These are phyloP conservation scores for Dendrothele bispora DNA, from an alignment of 768 basidiomycete genomes.

Conservation along the genomic window DNA sequence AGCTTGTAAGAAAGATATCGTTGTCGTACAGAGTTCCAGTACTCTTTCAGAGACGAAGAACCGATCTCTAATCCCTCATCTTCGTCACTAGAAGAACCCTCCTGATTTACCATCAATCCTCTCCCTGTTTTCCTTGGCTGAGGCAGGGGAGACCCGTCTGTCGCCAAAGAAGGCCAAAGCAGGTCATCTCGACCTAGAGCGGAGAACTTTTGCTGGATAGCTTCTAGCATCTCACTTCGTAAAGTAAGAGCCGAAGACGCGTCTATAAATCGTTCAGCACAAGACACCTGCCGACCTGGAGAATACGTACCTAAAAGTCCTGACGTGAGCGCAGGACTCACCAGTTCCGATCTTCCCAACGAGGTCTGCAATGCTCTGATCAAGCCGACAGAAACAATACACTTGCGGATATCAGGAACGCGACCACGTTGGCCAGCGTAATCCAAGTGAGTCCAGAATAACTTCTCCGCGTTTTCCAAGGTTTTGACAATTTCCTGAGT, in stretches of 20 bases:
- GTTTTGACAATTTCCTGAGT: conserved; percentile 58
- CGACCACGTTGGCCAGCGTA: conserved; percentile 57
- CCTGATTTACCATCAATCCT: conserved; percentile 9
- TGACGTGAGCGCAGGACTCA: conserved; percentile 56
- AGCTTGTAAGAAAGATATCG: conserved; percentile 52
- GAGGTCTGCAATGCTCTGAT: conserved; percentile 79
- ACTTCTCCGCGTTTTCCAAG: conserved; percentile 65
- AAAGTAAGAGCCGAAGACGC: conserved; percentile 74
- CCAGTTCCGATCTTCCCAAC: conserved; percentile 58
- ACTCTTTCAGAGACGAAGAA: conserved; percentile 37
- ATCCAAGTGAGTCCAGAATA: conserved; percentile 66
- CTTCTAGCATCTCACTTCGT: conserved; percentile 83
- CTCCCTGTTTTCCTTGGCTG: conserved; percentile 15
- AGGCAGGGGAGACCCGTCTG: conserved; percentile 42
- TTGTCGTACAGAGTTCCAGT: conserved; percentile 61
- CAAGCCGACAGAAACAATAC: conserved; percentile 66
- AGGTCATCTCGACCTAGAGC: conserved; percentile 56
- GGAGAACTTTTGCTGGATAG: conserved; percentile 70
- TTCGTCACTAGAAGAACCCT: conserved; percentile 34
- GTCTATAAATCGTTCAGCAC: conserved; percentile 44
- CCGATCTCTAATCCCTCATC: conserved; percentile 17
- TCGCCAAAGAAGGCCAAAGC: conserved; percentile 64
- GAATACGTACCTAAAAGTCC: conserved; percentile 56
- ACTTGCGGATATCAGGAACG: conserved; percentile 73
- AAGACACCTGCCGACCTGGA: not conserved